phyloP scores from a whole-genome alignment of 2,329 filamentous ascomycete genomes.

The Penicillium digitatum region DNA sequence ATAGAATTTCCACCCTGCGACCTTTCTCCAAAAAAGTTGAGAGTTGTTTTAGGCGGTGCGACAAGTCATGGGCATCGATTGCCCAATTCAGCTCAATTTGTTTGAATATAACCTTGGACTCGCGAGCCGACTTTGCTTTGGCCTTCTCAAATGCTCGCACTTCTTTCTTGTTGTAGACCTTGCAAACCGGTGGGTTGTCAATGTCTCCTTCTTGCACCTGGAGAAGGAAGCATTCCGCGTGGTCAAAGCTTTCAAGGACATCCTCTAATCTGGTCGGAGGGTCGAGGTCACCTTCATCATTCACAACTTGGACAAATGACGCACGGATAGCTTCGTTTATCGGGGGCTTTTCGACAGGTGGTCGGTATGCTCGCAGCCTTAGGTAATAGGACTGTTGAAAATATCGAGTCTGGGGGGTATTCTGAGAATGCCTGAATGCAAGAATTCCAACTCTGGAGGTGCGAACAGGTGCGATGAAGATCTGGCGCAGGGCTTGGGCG shows the following conservation, averaged over 20 bases:
- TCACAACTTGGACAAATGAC: slow-evolving; percentile 33
- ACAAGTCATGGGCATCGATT: slow-evolving; percentile 70
- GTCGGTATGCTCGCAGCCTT: slow-evolving; percentile 6
- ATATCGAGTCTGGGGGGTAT: slow-evolving; percentile 13
- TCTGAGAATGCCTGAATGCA: slow-evolving; percentile 6
- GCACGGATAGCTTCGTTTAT: slow-evolving; percentile 36
- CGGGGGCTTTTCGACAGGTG: slow-evolving; percentile 15
- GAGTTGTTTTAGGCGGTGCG: slow-evolving; percentile 65
- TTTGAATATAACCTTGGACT: slow-evolving; percentile 53
- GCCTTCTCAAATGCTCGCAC: slow-evolving; percentile 17
- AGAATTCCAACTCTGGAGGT: slow-evolving; percentile 13
- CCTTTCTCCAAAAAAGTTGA: slow-evolving; percentile 69
- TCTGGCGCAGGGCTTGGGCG: slow-evolving; percentile 31
- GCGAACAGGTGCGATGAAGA: slow-evolving; percentile 26
- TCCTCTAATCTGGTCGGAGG: slow-evolving; percentile 27
- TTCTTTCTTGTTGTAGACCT: slow-evolving; percentile 54
- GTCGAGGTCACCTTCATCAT: slow-evolving; percentile 32
- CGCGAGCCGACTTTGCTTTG: slow-evolving; percentile 37
- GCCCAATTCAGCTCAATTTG: slow-evolving; percentile 89
- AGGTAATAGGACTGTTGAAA: slow-evolving; percentile 16
- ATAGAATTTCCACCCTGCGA: slow-evolving; percentile 66
- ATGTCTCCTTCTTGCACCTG: slow-evolving; percentile 42
- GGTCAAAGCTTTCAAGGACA: slow-evolving; percentile 47
- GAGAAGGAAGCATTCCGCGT: slow-evolving; percentile 49
- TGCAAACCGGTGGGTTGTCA: slow-evolving; percentile 60